These are phyloP conservation scores for Crithidia thermophila DNA, from an alignment of 208 protist genomes.

Conservation along the genomic window DNA sequence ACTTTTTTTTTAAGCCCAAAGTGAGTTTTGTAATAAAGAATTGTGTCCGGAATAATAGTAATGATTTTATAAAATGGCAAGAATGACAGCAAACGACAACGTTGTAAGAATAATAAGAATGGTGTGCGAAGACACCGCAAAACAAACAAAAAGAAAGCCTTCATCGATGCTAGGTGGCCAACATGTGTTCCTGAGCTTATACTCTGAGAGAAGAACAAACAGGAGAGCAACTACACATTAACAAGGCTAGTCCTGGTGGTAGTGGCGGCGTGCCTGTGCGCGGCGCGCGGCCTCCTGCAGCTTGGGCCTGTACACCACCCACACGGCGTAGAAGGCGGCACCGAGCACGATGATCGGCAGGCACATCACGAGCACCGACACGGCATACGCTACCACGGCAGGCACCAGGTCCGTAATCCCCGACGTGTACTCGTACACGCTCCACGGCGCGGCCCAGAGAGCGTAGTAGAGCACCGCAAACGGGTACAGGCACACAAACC, in stretches of 20 bases:
- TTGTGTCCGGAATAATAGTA: too few species aligned
- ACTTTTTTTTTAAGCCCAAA: too few species aligned
- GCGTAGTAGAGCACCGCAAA: conserved; percentile 88
- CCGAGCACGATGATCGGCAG: conserved; percentile 61
- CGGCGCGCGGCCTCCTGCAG: conserved; percentile 31
- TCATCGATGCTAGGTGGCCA: too few species aligned
- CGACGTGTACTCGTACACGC: conserved; percentile 78
- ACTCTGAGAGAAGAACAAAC: too few species aligned
- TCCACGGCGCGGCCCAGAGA: conserved; percentile 73
- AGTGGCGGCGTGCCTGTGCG: conserved; percentile 27
- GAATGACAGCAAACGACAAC: too few species aligned
- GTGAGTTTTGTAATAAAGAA: too few species aligned
- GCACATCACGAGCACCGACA: conserved; percentile 63
- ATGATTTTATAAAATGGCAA: too few species aligned
- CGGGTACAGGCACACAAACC: conserved; percentile 82
- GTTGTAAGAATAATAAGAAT: too few species aligned
- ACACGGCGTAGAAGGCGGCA: conserved; percentile 42
- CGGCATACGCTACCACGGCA: conserved; percentile 56
- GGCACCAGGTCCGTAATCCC: conserved; percentile 61
- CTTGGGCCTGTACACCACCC: conserved; percentile 33
- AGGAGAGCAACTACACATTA: too few species aligned
- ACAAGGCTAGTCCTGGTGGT: conserved; percentile 19
- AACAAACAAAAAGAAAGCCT: too few species aligned
- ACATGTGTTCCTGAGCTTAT: too few species aligned
- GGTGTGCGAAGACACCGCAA: too few species aligned